phyloP scores from a whole-genome alignment of 768 basidiomycete species.

The Russula ochroleuca region DNA sequence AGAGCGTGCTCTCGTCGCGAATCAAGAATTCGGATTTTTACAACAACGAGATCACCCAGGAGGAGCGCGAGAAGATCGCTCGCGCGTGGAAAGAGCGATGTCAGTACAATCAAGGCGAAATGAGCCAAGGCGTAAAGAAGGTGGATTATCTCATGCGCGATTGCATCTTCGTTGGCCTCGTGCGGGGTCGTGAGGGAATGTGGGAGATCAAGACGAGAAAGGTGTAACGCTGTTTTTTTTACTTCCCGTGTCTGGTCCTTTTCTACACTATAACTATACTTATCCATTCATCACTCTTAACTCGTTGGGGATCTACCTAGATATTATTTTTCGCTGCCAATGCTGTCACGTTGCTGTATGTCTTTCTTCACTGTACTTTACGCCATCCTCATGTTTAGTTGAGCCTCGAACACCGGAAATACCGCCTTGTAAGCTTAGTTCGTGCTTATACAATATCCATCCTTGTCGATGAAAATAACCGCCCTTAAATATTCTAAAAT shows the following conservation, averaged over 20 bases:
- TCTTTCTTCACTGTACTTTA: conserved; percentile 18
- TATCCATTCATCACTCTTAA: conserved; percentile 19
- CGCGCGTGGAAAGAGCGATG: conserved; percentile 47
- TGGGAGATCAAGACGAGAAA: conserved; percentile 60
- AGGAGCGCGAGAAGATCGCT: conserved; percentile 43
- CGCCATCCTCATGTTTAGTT: neutral
- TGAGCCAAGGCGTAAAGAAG: conserved; percentile 45
- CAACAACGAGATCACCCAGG: conserved; percentile 50
- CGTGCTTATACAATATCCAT: conserved; percentile 1
- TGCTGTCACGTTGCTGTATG: conserved; percentile 17
- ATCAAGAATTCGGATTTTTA: conserved; percentile 54
- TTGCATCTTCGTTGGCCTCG: conserved; percentile 50
- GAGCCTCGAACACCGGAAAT: neutral
- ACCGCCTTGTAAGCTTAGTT: neutral
- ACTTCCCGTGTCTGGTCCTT: neutral
- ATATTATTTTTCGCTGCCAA: conserved; percentile 10
- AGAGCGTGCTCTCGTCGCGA: conserved; percentile 39
- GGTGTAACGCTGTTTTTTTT: conserved; percentile 8
- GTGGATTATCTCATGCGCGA: conserved; percentile 60
- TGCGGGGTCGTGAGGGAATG: conserved; percentile 50
- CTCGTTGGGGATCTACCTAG: conserved; percentile 17
- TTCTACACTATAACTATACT: conserved; percentile 24
- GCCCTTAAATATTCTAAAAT: too few relatives aligned
- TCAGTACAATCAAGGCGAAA: conserved; percentile 33
- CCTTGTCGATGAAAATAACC: neutral